Evolutionary conservation across 2,329 filamentous ascomycete species (phyloP), one percentile per base, ranked within the genome.

Genomic region (Apiospora malaysiana): DNA sequence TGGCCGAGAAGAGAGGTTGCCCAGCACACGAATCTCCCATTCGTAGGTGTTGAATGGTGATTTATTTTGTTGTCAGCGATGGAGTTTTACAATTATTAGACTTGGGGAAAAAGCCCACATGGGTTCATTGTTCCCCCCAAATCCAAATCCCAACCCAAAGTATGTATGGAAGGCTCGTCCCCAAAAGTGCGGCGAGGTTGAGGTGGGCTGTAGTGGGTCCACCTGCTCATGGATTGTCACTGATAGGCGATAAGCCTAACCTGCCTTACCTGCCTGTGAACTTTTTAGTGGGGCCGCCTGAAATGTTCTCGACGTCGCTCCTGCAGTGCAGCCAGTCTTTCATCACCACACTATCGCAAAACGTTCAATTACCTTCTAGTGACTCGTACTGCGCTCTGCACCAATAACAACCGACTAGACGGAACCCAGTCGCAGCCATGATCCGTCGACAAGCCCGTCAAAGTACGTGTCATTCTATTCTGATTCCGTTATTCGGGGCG

Each of bases 401-500:
- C 10, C 40, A 42, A 32, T 32, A 25, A 4, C 49, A 12, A n/a
- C n/a, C 7, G 4, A 27, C 4, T 27, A n/a, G 7, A 12, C 51
- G n/a, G 18, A n/a, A 18, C 51, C 51, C 18, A 21, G 27, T 12
- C 51, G 18, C 51, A 59, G 51, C 42, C 45, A 68, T 68, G 67
- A 66, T 70, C 4, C 89, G 92, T 77, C 89, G 91, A 86, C 92
- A 94, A 87, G 91, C 92, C 73, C 90, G 93, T 76, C 90, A 95
- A 82, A 88, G 94, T 77, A 88, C 7, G 51, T 21, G 27, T 59
- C 42, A 2, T 45, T 45, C 40, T 42, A 9, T 7, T 32, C 7
- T 25, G 14, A 21, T 18, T 8, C 25, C 25, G 2, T 7, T 56
- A 16, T 25, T 18, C 51, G 21, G 12, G 16, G 25, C 25, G 16